Evolutionary conservation across 352 stramenopile species (phyloP).

Genomic region (Phytopythium cucurbitacearum): DNA sequence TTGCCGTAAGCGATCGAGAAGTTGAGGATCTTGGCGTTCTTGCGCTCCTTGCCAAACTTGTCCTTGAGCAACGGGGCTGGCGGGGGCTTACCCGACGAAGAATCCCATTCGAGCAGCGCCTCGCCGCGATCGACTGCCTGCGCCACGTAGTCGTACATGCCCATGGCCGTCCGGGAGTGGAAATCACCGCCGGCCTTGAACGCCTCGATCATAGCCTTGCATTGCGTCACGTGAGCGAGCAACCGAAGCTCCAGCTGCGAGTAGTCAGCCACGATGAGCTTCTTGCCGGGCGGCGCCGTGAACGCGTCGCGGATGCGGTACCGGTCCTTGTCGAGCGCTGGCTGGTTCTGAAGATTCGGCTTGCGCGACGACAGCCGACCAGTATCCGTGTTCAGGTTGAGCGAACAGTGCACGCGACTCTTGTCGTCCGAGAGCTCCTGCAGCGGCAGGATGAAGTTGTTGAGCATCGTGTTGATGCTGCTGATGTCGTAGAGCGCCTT

Average conservation of each 20-base stretch:
- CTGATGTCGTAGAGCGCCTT: slow-evolving; percentile 94
- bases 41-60: slow-evolving; percentile 95
- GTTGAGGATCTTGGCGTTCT: slow-evolving; percentile 99
- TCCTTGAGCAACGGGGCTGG: slow-evolving; percentile 97
- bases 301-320: slow-evolving; percentile 94
- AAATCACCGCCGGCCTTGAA: slow-evolving; percentile 93
- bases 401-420: slow-evolving; percentile 95
- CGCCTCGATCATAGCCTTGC: slow-evolving; percentile 98
- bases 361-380: slow-evolving; percentile 95
- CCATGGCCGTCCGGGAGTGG: slow-evolving; percentile 94
- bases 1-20: slow-evolving; percentile 99
- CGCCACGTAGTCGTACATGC: slow-evolving; percentile 99
- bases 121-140: slow-evolving; percentile 95
- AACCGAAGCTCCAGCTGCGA: slow-evolving; percentile 99
- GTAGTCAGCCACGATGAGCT: slow-evolving; percentile 99
- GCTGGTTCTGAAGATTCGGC: slow-evolving; percentile 99
- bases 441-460: slow-evolving; percentile 93
- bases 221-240: slow-evolving; percentile 97
- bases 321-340: slow-evolving; percentile 79
- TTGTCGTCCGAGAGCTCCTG: slow-evolving; percentile 92
- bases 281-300: slow-evolving; percentile 88
- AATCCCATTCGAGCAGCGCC: slow-evolving; percentile 97
- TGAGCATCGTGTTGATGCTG: slow-evolving; percentile 99
- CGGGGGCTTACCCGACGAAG: slow-evolving; percentile 78
- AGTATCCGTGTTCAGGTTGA: slow-evolving; percentile 99